Percentiles rank a stretch among this genome's conserved stretches.
Conservation (phyloP, 2,329 filamentous ascomycete genomes). For the Venturia oleaginea region DNA sequence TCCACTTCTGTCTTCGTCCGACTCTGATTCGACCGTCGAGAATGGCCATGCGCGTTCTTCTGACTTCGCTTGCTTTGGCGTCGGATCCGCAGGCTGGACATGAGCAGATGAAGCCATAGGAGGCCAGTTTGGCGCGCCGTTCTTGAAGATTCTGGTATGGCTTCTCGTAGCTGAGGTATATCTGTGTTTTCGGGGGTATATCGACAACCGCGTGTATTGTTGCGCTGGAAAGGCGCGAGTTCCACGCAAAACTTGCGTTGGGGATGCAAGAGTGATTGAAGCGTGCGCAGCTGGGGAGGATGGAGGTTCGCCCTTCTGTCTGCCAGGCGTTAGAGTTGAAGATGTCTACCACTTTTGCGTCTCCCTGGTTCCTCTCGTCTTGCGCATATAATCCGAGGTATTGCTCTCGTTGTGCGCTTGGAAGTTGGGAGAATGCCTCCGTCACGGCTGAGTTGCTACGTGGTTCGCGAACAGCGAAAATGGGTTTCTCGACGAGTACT, state of each 20-base stretch:
- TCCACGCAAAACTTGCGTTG: slow-evolving; percentile 7
- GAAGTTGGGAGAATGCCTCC: slow-evolving; percentile 15
- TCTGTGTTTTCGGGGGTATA: neutral
- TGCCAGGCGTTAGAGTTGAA: slow-evolving; percentile 20
- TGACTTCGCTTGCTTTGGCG: slow-evolving; percentile 15
- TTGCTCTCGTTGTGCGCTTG: neutral
- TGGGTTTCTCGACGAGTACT: neutral
- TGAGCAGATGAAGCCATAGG: slow-evolving; percentile 7
- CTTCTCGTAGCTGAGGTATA: slow-evolving; percentile 5
- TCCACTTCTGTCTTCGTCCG: slow-evolving; percentile 17
- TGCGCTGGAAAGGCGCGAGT: slow-evolving; percentile 5
- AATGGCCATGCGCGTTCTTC: slow-evolving; percentile 18
- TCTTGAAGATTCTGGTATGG: neutral
- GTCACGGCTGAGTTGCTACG: slow-evolving; percentile 13
- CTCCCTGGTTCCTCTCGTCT: slow-evolving; percentile 5
- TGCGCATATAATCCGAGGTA: slow-evolving; percentile 8
- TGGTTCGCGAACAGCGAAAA: slow-evolving; percentile 6
- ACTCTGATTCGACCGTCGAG: slow-evolving; percentile 17
- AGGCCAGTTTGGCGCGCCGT: slow-evolving; percentile 1
- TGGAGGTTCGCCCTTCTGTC: slow-evolving; percentile 2
- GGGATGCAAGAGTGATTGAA: slow-evolving; percentile 8
- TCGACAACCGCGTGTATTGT: neutral
- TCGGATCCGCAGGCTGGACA: slow-evolving; percentile 5
- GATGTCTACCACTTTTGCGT: slow-evolving; percentile 18
- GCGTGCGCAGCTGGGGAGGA: neutral